phyloP scores from a whole-genome alignment of 2,329 filamentous ascomycete genomes.

The Botrytis fragariae region DNA sequence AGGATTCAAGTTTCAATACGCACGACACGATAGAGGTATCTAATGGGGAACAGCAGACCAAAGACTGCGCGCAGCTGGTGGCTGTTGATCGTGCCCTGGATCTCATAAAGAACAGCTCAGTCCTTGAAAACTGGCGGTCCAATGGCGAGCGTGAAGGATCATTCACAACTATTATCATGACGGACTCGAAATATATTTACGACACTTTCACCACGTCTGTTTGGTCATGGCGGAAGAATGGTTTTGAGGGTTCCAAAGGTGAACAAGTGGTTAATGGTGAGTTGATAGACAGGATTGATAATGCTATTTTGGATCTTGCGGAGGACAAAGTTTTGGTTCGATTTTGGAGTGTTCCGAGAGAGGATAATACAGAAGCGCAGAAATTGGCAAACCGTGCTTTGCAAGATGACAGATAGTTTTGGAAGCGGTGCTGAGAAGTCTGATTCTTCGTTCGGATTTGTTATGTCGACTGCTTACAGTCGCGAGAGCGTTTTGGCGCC shows the following conservation, averaged over 20 bases:
- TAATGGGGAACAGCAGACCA: neutral
- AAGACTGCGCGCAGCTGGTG: neutral
- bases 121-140: neutral
- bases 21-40: neutral
- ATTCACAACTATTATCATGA: neutral
- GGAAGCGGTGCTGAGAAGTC: neutral
- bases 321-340: neutral
- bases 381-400: neutral
- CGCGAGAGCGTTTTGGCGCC: too few species aligned
- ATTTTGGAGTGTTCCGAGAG: neutral
- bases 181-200: neutral
- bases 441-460: too few species aligned
- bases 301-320: neutral
- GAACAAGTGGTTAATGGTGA: neutral
- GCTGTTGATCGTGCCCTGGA: neutral
- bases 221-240: neutral
- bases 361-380: neutral
- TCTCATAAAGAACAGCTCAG: neutral
- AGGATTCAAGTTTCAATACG: neutral
- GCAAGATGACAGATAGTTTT: neutral
- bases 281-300: neutral
- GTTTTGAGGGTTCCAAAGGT: neutral
- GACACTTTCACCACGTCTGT: neutral
- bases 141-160: too few species aligned
- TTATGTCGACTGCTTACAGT: too few species aligned